phyloP scores from a whole-genome alignment of 768 basidiomycete genomes.

The Termitomyces bulborhizus region DNA sequence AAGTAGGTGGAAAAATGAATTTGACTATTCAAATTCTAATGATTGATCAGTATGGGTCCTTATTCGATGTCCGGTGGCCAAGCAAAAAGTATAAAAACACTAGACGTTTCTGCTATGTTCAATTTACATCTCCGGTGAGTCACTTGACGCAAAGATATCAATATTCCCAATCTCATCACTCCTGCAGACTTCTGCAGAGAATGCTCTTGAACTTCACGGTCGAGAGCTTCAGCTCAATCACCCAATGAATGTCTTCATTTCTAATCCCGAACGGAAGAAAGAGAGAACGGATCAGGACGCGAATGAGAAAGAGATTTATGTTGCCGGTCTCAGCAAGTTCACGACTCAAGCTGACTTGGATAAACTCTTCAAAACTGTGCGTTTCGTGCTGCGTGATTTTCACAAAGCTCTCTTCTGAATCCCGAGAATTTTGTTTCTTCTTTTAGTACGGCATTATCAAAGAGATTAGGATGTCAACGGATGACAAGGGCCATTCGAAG shows the following conservation, averaged over 20 bases:
- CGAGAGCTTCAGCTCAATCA: slow-evolving; percentile 67
- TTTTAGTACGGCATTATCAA: slow-evolving; percentile 76
- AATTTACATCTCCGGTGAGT: slow-evolving; percentile 79
- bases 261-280: slow-evolving; percentile 86
- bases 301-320: slow-evolving; percentile 79
- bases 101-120: slow-evolving; percentile 91
- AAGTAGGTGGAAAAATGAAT: slow-evolving; percentile 40
- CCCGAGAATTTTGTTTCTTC: not conserved
- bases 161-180: not conserved
- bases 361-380: slow-evolving; percentile 71
- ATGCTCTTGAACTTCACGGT: slow-evolving; percentile 75
- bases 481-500: slow-evolving; percentile 62
- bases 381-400: slow-evolving; percentile 15
- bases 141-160: not conserved
- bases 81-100: slow-evolving; percentile 93
- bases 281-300: slow-evolving; percentile 86
- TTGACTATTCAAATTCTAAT: not conserved
- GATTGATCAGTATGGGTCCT: slow-evolving; percentile 65
- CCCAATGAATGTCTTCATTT: slow-evolving; percentile 72
- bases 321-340: slow-evolving; percentile 79
- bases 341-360: slow-evolving; percentile 73
- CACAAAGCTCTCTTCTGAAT: not conserved
- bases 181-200: slow-evolving; percentile 58
- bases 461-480: slow-evolving; percentile 72
- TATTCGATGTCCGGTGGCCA: slow-evolving; percentile 97